A percentile compares a stretch with the other conserved stretches of the same genome.
phyloP scores from a whole-genome alignment of 305 asterid genomes.

The Ajuga reptans region DNA sequence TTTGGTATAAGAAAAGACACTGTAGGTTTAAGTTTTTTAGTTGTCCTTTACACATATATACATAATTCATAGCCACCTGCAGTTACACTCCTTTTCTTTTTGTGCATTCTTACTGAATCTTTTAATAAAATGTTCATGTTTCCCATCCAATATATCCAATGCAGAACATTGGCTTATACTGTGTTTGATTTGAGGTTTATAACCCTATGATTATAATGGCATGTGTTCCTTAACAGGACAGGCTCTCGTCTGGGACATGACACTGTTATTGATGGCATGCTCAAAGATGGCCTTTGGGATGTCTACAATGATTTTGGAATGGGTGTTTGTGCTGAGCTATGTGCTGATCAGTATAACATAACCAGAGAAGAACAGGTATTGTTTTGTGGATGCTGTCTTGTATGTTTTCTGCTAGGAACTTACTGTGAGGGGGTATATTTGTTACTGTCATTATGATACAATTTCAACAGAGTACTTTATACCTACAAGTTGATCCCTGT shows the following conservation, averaged over 20 bases:
- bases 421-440: background rate
- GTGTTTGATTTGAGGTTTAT: constrained; percentile 5
- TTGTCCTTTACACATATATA: background rate
- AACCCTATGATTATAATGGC: constrained; percentile 15
- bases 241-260: constrained; percentile 96
- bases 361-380: constrained; percentile 77
- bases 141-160: background rate
- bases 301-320: constrained; percentile 87
- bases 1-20: background rate
- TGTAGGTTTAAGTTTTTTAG: background rate
- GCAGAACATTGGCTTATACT: background rate
- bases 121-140: background rate
- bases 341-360: constrained; percentile 66
- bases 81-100: background rate
- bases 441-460: background rate
- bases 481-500: background rate
- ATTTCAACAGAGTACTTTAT: background rate
- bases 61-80: background rate
- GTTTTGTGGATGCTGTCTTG: constrained; percentile 4
- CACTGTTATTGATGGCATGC: constrained; percentile 76
- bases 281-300: constrained; percentile 98
- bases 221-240: constrained; percentile 38
- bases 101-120: background rate
- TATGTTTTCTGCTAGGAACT: background rate
- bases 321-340: constrained; percentile 92